Conservation (phyloP, 495 filamentous ascomycete genomes). For the Astrothelium subdiscretum region DNA sequence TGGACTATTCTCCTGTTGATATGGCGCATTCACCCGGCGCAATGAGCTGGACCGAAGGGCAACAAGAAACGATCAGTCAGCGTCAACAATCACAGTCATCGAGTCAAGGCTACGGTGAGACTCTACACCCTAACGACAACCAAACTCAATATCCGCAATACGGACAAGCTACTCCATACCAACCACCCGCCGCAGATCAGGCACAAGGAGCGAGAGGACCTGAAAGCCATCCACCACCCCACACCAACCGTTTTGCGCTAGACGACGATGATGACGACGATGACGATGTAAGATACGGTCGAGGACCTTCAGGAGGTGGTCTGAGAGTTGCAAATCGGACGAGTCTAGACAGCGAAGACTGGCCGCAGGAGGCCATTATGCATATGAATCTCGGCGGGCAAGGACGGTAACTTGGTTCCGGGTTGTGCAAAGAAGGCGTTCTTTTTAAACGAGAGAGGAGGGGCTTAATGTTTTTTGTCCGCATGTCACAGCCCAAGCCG, state of each 20-base stretch:
- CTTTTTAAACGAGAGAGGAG: neutral
- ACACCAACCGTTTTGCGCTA: neutral
- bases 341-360: conserved; percentile 18
- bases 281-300: neutral
- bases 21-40: neutral
- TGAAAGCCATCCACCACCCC: neutral
- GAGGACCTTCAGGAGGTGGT: conserved; percentile 15
- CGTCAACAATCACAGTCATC: neutral
- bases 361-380: conserved; percentile 27
- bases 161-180: neutral
- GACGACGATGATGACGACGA: conserved; percentile 1
- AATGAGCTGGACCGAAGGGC: neutral
- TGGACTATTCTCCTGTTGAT: conserved; percentile 24
- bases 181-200: neutral
- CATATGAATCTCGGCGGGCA: conserved; percentile 22
- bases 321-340: conserved; percentile 25
- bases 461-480: neutral
- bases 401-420: neutral
- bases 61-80: neutral
- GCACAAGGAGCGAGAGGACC: neutral
- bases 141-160: conserved; percentile 3
- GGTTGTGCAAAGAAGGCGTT: neutral
- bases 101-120: neutral
- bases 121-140: neutral
- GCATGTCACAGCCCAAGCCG: neutral